phyloP scores from a whole-genome alignment of 305 asterid genomes.

The Fraxinus baroniana region DNA sequence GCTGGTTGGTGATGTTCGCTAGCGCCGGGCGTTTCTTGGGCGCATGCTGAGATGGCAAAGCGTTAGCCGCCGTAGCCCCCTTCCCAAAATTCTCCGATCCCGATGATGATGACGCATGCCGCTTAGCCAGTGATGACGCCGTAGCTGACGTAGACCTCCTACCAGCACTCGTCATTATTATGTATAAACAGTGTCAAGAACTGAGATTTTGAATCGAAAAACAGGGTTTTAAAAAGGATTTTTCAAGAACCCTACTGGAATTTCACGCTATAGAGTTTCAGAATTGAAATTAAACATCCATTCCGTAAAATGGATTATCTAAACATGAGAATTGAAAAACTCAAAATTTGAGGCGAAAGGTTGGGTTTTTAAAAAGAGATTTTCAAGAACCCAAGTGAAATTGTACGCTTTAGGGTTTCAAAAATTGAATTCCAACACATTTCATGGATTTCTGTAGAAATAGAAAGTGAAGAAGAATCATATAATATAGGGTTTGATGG shows the following conservation, averaged over 20 bases:
- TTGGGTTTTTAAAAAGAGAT: neutral
- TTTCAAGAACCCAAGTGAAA: neutral
- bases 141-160: conserved; percentile 6
- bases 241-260: neutral
- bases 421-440: neutral
- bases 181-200: neutral
- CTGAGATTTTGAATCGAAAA: neutral
- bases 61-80: neutral
- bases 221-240: neutral
- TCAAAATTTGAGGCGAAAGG: neutral
- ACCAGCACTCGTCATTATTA: neutral
- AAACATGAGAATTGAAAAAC: neutral
- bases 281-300: neutral
- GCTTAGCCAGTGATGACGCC: neutral
- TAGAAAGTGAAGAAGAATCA: neutral
- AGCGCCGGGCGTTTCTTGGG: conserved; percentile 1
- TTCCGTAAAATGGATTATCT: neutral
- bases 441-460: conserved; percentile 4
- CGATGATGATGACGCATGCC: neutral
- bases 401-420: neutral
- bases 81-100: neutral
- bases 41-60: conserved; percentile 7
- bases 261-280: neutral
- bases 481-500: neutral
- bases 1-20: neutral